Evolutionary conservation across 2,329 filamentous ascomycete species (phyloP).

Genomic region (Dryadomyces quercus-mongolicae): DNA sequence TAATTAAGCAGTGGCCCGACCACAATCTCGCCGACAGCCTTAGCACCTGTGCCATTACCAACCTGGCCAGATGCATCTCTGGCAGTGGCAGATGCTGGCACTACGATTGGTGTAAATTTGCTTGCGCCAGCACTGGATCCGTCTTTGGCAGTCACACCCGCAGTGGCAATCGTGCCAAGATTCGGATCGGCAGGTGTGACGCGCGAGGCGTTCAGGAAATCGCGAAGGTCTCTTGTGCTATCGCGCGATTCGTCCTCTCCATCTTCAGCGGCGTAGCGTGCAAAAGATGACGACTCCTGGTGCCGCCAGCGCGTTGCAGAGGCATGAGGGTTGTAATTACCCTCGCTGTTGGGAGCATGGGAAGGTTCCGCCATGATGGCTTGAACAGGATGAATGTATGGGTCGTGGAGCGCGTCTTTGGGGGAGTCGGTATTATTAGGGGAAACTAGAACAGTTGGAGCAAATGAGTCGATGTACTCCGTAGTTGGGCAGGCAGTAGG

Average conservation of each 20-base stretch:
- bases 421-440: no score
- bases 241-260: constrained; percentile 27
- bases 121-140: background rate
- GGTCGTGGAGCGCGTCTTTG: background rate
- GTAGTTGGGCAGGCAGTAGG: no score
- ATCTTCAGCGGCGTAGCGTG: constrained; percentile 33
- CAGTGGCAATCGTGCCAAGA: constrained; percentile 12
- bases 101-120: constrained; percentile 9
- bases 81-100: constrained; percentile 22
- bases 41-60: background rate
- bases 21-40: constrained; percentile 37
- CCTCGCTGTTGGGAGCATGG: constrained; percentile 11
- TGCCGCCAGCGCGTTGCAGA: constrained; percentile 50
- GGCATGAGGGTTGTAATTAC: constrained; percentile 38
- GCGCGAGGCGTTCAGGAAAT: constrained; percentile 43
- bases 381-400: background rate
- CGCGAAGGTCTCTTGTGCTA: constrained; percentile 37
- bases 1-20: constrained; percentile 71
- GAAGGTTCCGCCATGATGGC: background rate
- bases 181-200: constrained; percentile 27
- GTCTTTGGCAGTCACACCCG: constrained; percentile 1
- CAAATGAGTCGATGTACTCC: no score
- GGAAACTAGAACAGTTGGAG: no score
- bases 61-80: background rate
- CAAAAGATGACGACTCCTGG: constrained; percentile 47